These are phyloP conservation scores for Colletotrichum filicis DNA, from an alignment of 2,329 filamentous ascomycete genomes.

Conservation along the genomic window DNA sequence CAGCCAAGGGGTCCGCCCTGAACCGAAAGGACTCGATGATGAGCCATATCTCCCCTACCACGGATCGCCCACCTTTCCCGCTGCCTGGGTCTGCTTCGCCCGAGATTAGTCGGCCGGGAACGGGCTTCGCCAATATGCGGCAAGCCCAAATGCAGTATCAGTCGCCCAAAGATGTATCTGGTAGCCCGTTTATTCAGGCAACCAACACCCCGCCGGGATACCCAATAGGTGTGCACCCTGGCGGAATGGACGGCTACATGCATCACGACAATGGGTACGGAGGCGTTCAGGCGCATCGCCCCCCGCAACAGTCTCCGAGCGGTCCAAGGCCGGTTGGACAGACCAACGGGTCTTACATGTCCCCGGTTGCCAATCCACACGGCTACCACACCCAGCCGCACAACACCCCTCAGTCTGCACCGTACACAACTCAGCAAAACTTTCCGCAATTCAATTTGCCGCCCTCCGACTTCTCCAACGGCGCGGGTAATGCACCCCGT, in stretches of 20 bases:
- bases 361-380: constrained; percentile 62
- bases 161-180: constrained; percentile 55
- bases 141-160: constrained; percentile 56
- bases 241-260: constrained; percentile 56
- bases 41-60: constrained; percentile 57
- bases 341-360: constrained; percentile 60
- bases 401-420: constrained; percentile 56
- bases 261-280: constrained; percentile 52
- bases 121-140: constrained; percentile 53
- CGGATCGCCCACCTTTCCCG: constrained; percentile 54
- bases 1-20: constrained; percentile 80
- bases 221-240: constrained; percentile 41
- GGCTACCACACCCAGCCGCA: constrained; percentile 59
- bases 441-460: constrained; percentile 73
- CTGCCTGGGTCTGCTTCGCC: constrained; percentile 58
- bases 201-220: constrained; percentile 51
- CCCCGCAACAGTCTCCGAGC: constrained; percentile 53
- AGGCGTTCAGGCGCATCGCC: constrained; percentile 42
- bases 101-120: constrained; percentile 56
- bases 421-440: constrained; percentile 69
- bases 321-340: constrained; percentile 59
- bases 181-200: constrained; percentile 59
- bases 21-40: constrained; percentile 78
- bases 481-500: constrained; percentile 42
- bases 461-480: constrained; percentile 64